Base-by-base conservation (phyloP, 2,329 filamentous ascomycete genomes). In the Epichloe scottii region DNA sequence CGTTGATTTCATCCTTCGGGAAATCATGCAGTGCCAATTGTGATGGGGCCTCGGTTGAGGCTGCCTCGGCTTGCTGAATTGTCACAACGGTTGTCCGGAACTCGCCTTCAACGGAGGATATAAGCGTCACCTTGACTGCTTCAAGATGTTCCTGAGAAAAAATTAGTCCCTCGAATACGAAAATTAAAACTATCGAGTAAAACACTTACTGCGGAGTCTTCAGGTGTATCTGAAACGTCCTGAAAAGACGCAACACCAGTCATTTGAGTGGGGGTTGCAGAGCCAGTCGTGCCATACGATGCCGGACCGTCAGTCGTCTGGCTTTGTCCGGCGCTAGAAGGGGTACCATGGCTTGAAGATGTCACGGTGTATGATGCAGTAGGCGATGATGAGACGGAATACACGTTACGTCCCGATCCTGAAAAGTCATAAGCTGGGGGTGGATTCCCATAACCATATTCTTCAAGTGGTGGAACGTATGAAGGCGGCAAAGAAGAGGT, bases 81-180 rank as follows among this genome's bases (percentile, higher is more conserved):
- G 57, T 55, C 38, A 57, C 26, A 10, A 57, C 39, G 14, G 55
- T 56, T 0, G 58, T 63, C 43, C 56, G 47, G 8, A 58, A 56
- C 11, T 55, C 53, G 10, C 58, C 47, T 17, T 55, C 53, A 11
- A 55, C 54, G 19, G 61, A 52, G 15, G 58, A 52, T 39, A 62
- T 58, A 5, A 65, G 52, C 14, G 59, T 63, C 23, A 62, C 52
- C 17, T 60, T 38, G 33, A 35, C 45, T 19, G 35, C 37, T 19
- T 34, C 38, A 8, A 21, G 7, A 21, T 35, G 35, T 33, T 38
- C 21, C 47, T 46, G 26, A 4, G 2, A 5, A 4, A 4, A 7
- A n/a, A 21, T 39, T 34, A 46, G 49, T 34, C 35, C 35, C 15
- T 23, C 17, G 19, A 39, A 34, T 12, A 3, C 7, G 33, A 15